phyloP scores from a whole-genome alignment of 139 green algal genomes.

The Chlamydomonas sphaeroides region DNA sequence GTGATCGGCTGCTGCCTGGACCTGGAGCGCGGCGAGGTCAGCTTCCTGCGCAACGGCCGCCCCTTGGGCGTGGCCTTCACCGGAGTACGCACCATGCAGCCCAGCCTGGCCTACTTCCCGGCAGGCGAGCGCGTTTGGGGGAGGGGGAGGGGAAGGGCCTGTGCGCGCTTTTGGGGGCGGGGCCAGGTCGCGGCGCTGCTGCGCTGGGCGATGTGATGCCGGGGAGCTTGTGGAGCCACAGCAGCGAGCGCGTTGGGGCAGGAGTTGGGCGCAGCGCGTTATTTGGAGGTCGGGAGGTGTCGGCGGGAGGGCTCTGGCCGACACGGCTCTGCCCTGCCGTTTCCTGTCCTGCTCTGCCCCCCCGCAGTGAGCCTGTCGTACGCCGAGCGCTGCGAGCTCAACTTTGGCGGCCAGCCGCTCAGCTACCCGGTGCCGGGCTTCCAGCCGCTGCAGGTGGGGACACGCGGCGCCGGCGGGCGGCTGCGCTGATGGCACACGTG shows the following conservation, averaged over 20 bases:
- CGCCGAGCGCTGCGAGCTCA: constrained; percentile 81
- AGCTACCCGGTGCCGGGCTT: constrained; percentile 79
- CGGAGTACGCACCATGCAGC: constrained; percentile 62
- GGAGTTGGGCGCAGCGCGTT: no score
- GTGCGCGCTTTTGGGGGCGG: no score
- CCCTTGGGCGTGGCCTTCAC: constrained; percentile 84
- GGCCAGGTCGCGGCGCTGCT: no score
- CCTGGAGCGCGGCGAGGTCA: constrained; percentile 80
- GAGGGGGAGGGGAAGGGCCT: neutral
- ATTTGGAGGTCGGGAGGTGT: no score
- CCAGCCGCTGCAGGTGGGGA: constrained; percentile 66
- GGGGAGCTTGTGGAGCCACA: no score
- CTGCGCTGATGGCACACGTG: no score
- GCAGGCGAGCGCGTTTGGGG: constrained; percentile 39
- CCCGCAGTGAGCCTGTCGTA: constrained; percentile 84
- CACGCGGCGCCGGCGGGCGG: no score
- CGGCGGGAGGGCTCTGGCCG: no score
- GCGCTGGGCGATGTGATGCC: no score
- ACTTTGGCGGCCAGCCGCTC: constrained; percentile 85
- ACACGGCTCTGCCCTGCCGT: no score
- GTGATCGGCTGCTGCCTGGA: constrained; percentile 91
- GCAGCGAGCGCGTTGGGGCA: no score
- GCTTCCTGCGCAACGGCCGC: constrained; percentile 87
- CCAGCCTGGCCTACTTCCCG: constrained; percentile 82
- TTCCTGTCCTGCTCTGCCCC: no score